phyloP scores from a whole-genome alignment of 768 basidiomycete genomes.

The Hericium erinaceus region DNA sequence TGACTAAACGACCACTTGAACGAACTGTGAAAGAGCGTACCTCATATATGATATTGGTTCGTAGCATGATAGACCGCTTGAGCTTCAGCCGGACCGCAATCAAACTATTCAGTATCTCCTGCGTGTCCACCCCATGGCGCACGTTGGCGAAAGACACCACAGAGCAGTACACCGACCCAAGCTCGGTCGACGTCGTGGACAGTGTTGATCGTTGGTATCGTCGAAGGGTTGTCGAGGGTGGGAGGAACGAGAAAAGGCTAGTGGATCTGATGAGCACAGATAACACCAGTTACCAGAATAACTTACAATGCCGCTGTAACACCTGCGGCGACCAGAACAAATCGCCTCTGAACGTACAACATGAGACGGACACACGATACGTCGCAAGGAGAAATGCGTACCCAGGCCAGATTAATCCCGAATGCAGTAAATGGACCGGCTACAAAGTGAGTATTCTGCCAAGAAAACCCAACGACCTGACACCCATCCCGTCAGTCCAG shows the following conservation, averaged over 20 bases:
- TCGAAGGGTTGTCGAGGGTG: conserved; percentile 69
- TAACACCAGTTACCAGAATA: conserved; percentile 9
- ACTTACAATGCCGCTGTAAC: conserved; percentile 71
- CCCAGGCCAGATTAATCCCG: conserved; percentile 69
- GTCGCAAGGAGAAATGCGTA: conserved; percentile 17
- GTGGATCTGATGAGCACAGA: not conserved
- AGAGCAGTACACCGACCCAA: conserved; percentile 68
- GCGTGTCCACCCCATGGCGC: conserved; percentile 37
- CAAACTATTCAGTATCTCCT: conserved; percentile 52
- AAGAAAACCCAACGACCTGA: conserved; percentile 68
- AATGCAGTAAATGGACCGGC: conserved; percentile 44
- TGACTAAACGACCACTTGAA: not conserved
- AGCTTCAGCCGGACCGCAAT: conserved; percentile 70
- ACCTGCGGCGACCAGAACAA: conserved; percentile 60
- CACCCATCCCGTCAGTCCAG: not conserved
- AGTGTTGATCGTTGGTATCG: conserved; percentile 63
- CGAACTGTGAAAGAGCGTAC: conserved; percentile 23
- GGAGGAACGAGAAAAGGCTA: conserved; percentile 62
- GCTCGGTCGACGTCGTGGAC: conserved; percentile 55
- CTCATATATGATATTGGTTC: conserved; percentile 58
- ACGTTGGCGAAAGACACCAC: conserved; percentile 65
- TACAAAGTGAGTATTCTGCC: conserved; percentile 45
- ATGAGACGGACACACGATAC: not conserved
- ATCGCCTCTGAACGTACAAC: conserved; percentile 38
- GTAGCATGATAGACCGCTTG: conserved; percentile 46